A percentile compares a stretch with the other conserved stretches of the same genome.
phyloP scores from a whole-genome alignment of 2,329 filamentous ascomycete species.

The Metarhizium album region DNA sequence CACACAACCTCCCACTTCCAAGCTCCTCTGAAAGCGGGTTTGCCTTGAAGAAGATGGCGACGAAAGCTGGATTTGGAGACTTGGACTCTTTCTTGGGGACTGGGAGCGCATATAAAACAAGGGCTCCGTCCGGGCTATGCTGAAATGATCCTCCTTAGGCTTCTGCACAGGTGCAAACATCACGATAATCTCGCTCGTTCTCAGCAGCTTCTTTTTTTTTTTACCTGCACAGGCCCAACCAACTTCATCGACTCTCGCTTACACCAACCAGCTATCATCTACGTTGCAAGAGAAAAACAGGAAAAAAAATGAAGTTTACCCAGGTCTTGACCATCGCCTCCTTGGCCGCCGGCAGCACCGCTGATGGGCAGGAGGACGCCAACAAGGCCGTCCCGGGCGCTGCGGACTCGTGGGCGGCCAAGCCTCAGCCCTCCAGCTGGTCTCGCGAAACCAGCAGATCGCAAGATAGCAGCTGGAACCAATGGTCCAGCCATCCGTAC shows the following conservation, averaged over 20 bases:
- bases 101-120: neutral
- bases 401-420: neutral
- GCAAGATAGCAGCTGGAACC: no score
- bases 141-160: neutral
- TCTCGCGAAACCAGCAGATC: no score
- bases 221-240: neutral
- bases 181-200: neutral
- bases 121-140: neutral
- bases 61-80: neutral
- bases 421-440: no score
- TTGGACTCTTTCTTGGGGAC: neutral
- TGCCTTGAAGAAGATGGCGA: neutral
- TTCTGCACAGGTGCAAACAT: neutral
- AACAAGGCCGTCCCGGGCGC: neutral
- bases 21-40: slow-evolving; percentile 3
- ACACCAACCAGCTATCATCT: neutral
- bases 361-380: neutral
- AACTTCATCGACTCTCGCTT: slow-evolving; percentile 11
- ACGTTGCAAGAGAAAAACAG: neutral
- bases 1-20: neutral
- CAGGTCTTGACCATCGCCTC: slow-evolving; percentile 16
- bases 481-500: no score
- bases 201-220: neutral
- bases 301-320: slow-evolving; percentile 24
- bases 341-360: slow-evolving; percentile 1